Percentiles rank a stretch among this genome's conserved stretches.
These are phyloP conservation scores for Pseudogymnoascus sp. DNA, from an alignment of 2,329 filamentous ascomycete species.

Conservation along the genomic window DNA sequence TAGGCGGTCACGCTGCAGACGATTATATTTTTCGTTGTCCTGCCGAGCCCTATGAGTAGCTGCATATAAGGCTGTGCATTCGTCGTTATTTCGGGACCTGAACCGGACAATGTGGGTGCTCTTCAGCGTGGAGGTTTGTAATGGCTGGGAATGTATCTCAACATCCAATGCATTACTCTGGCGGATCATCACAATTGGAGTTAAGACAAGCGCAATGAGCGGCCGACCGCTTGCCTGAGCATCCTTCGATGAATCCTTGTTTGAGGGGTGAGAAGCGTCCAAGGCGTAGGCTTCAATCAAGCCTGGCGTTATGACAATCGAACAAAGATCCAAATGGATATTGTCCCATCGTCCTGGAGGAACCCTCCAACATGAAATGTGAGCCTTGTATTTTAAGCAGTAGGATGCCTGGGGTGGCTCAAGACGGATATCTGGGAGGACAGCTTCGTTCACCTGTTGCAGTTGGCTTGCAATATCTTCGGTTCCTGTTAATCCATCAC, in stretches of 20 bases:
- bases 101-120: conserved; percentile 70
- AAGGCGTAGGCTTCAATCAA: conserved; percentile 48
- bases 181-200: conserved; percentile 79
- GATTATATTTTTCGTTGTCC: conserved; percentile 82
- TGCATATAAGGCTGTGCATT: conserved; percentile 74
- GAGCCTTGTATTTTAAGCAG: conserved; percentile 39
- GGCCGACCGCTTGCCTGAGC: conserved; percentile 32
- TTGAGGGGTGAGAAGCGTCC: conserved; percentile 28
- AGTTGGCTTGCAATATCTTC: conserved; percentile 39
- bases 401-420: neutral
- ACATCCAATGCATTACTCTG: conserved; percentile 90
- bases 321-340: conserved; percentile 42
- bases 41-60: conserved; percentile 83
- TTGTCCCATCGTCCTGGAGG: conserved; percentile 53
- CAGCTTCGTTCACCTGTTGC: conserved; percentile 35
- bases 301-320: conserved; percentile 48
- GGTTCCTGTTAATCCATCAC: conserved; percentile 44
- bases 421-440: conserved; percentile 11
- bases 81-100: conserved; percentile 64
- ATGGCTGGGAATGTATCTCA: conserved; percentile 81
- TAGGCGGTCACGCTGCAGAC: conserved; percentile 55
- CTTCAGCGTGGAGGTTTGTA: conserved; percentile 59
- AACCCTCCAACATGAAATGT: conserved; percentile 55
- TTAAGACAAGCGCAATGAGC: conserved; percentile 69
- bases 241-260: neutral